phyloP scores from a whole-genome alignment of 257 asterid species.

The Capsicum rhomboideum region DNA sequence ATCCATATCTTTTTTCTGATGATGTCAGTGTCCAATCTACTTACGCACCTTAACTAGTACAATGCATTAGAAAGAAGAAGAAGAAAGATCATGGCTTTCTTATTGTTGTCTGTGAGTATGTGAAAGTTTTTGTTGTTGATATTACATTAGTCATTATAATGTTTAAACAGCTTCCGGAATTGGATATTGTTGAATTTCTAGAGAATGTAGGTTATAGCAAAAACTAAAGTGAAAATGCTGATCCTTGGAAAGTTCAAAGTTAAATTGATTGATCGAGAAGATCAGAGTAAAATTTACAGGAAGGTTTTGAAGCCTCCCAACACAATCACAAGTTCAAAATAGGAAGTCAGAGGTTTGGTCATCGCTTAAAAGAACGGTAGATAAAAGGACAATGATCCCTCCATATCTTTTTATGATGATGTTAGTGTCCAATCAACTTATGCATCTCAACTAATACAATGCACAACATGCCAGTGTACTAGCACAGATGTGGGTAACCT shows the following conservation, averaged over 20 bases:
- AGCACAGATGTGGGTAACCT: neutral
- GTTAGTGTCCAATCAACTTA: neutral
- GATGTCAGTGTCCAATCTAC: neutral
- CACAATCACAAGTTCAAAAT: neutral
- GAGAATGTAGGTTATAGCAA: neutral
- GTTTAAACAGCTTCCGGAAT: neutral
- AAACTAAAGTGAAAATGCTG: neutral
- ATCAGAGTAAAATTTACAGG: neutral
- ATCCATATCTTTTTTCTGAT: neutral
- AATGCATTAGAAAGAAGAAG: neutral
- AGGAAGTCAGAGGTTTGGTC: neutral
- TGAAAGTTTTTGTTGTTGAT: neutral
- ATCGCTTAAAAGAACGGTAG: neutral
- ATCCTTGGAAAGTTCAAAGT: neutral
- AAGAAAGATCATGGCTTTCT: neutral
- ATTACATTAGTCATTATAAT: neutral
- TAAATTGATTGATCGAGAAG: neutral
- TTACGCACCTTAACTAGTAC: neutral
- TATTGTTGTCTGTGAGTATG: neutral
- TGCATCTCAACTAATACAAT: neutral
- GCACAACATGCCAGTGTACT: neutral
- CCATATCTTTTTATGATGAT: neutral
- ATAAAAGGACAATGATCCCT: neutral
- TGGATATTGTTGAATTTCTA: neutral
- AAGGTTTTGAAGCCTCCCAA: neutral